Evolutionary conservation across 2,329 filamentous ascomycete species (phyloP).

Genomic region (Phyllosticta citriasiana): DNA sequence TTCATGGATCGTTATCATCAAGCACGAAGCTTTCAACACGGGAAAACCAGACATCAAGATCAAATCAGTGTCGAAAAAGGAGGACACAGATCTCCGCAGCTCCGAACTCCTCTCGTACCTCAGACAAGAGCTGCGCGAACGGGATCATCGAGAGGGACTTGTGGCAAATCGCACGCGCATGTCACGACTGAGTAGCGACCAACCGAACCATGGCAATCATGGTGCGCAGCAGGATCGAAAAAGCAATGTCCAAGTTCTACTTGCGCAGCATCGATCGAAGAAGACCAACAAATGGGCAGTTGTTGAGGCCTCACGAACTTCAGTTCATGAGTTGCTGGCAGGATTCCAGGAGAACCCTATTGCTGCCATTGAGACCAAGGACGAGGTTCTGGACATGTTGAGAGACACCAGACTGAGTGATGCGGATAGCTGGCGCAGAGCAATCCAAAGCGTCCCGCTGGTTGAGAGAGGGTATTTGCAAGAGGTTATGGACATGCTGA

Average conservation of each 20-base stretch:
- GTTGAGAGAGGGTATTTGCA: slow-evolving; percentile 72
- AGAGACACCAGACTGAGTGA: slow-evolving; percentile 66
- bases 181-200: slow-evolving; percentile 22
- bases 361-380: slow-evolving; percentile 77
- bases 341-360: slow-evolving; percentile 65
- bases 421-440: slow-evolving; percentile 69
- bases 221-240: slow-evolving; percentile 16
- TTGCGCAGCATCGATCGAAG: slow-evolving; percentile 74
- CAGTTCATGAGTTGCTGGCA: slow-evolving; percentile 53
- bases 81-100: slow-evolving; percentile 62
- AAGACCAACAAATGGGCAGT: slow-evolving; percentile 84
- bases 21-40: slow-evolving; percentile 52
- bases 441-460: slow-evolving; percentile 67
- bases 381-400: slow-evolving; percentile 70
- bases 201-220: background rate
- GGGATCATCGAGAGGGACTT: slow-evolving; percentile 51
- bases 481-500: slow-evolving; percentile 70
- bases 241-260: slow-evolving; percentile 69
- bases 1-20: slow-evolving; percentile 82
- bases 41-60: slow-evolving; percentile 58
- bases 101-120: slow-evolving; percentile 71
- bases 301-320: slow-evolving; percentile 61
- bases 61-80: slow-evolving; percentile 65
- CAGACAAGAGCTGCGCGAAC: slow-evolving; percentile 69
- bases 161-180: slow-evolving; percentile 31